These are phyloP conservation scores for Neonectria coccinea DNA, from an alignment of 2,329 filamentous ascomycete genomes.

Conservation along the genomic window DNA sequence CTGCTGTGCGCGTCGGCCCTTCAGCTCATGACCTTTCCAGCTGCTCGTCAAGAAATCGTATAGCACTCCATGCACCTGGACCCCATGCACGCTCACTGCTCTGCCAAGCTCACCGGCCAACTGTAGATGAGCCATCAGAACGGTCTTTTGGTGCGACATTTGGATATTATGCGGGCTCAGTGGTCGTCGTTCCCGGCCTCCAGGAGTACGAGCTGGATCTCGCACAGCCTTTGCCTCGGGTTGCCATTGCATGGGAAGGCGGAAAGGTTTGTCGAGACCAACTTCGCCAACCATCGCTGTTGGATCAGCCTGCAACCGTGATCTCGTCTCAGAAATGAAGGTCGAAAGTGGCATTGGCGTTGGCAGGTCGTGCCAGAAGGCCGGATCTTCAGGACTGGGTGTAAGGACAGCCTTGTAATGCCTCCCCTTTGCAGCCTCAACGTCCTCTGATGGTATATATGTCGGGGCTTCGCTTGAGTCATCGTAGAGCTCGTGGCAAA, in stretches of 20 bases:
- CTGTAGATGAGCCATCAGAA: conserved; percentile 73
- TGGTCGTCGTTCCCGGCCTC: conserved; percentile 74
- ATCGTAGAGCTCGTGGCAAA: conserved; percentile 40
- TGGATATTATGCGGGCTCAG: conserved; percentile 74
- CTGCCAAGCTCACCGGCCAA: conserved; percentile 75
- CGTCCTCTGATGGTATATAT: background rate
- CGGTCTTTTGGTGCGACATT: conserved; percentile 71
- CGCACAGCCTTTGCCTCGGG: conserved; percentile 40
- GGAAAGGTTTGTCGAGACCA: conserved; percentile 78
- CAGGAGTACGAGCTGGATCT: conserved; percentile 64
- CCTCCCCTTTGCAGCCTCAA: conserved; percentile 27
- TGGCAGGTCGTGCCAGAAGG: conserved; percentile 58
- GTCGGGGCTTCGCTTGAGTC: conserved; percentile 21
- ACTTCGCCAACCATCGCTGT: conserved; percentile 78
- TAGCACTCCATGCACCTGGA: conserved; percentile 77
- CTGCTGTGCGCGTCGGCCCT: conserved; percentile 60
- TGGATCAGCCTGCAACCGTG: conserved; percentile 66
- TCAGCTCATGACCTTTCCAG: conserved; percentile 73
- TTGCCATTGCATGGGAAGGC: conserved; percentile 71
- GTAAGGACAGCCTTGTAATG: conserved; percentile 38
- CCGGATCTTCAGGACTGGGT: conserved; percentile 31
- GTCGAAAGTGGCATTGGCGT: conserved; percentile 67
- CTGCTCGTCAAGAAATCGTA: conserved; percentile 70
- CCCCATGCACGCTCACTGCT: conserved; percentile 75
- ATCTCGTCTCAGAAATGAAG: conserved; percentile 67